Conservation (phyloP, 768 basidiomycete species). For the Pulveroboletus sp. region DNA sequence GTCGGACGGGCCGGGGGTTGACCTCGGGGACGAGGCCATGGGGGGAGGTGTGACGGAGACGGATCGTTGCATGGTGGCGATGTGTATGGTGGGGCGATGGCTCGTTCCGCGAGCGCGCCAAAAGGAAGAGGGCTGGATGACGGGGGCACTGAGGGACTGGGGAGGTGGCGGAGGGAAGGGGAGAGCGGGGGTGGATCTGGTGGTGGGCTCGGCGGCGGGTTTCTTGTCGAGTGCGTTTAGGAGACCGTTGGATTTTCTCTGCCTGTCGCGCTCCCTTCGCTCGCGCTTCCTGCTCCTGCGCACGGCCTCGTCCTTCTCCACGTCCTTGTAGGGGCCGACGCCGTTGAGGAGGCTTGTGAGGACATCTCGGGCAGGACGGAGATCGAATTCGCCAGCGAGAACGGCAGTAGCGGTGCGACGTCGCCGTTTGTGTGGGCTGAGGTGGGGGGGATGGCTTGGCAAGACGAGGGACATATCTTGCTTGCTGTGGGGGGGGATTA, state of each 20-base stretch:
- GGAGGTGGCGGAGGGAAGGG: slow-evolving; percentile 9
- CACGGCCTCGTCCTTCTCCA: slow-evolving; percentile 57
- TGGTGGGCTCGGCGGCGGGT: slow-evolving; percentile 16
- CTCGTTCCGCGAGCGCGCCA: slow-evolving; percentile 51
- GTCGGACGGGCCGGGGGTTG: slow-evolving; percentile 71
- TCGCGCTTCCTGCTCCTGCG: slow-evolving; percentile 52
- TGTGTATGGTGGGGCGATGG: slow-evolving; percentile 58
- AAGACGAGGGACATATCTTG: slow-evolving; percentile 21
- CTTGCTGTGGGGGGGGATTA: slow-evolving; percentile 11
- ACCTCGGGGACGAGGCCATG: slow-evolving; percentile 57
- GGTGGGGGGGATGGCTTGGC: slow-evolving; percentile 6
- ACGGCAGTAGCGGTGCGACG: slow-evolving; percentile 71
- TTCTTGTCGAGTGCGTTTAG: slow-evolving; percentile 34
- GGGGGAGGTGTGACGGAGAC: slow-evolving; percentile 75
- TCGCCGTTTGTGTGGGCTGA: slow-evolving; percentile 31
- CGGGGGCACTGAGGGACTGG: slow-evolving; percentile 29
- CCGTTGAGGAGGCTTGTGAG: slow-evolving; percentile 78
- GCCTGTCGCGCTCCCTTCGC: slow-evolving; percentile 43
- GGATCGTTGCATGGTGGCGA: slow-evolving; percentile 64
- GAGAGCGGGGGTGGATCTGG: slow-evolving; percentile 15
- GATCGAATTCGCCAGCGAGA: slow-evolving; percentile 71
- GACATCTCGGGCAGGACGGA: slow-evolving; percentile 63
- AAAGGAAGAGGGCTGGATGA: slow-evolving; percentile 44
- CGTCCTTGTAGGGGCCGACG: slow-evolving; percentile 57
- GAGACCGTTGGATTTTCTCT: slow-evolving; percentile 41